A percentile compares a stretch with the other conserved stretches of the same genome.
phyloP scores from a whole-genome alignment of 2,329 filamentous ascomycete genomes.

The Graphiopsis chlorocephala region DNA sequence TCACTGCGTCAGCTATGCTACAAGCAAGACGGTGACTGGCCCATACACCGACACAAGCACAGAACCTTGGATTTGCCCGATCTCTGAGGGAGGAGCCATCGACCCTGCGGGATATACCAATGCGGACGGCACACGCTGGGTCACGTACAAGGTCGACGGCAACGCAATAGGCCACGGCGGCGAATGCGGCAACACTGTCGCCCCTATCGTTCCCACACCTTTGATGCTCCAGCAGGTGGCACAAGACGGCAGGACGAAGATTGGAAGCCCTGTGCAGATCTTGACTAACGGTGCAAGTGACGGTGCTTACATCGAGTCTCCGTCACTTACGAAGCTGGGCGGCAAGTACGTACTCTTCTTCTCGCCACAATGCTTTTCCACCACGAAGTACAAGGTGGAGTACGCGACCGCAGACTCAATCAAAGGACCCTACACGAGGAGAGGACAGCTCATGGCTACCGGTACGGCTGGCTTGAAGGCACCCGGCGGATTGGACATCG shows the following conservation, averaged over 20 bases:
- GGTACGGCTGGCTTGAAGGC: constrained; percentile 26
- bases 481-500: constrained; percentile 32
- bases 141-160: constrained; percentile 33
- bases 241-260: constrained; percentile 26
- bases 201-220: constrained; percentile 25
- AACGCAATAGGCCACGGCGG: constrained; percentile 30
- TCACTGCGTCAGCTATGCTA: constrained; percentile 33
- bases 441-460: constrained; percentile 26
- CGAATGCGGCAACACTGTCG: constrained; percentile 26
- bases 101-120: constrained; percentile 30
- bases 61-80: constrained; percentile 29
- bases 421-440: constrained; percentile 28
- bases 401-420: constrained; percentile 29
- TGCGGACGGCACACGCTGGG: constrained; percentile 23
- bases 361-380: constrained; percentile 30
- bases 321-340: constrained; percentile 25
- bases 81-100: constrained; percentile 29
- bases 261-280: constrained; percentile 25
- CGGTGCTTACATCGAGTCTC: constrained; percentile 35
- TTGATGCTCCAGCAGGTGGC: constrained; percentile 31
- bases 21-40: constrained; percentile 24
- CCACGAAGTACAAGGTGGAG: constrained; percentile 28
- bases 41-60: constrained; percentile 28
- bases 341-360: constrained; percentile 34
- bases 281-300: constrained; percentile 29